Evolutionary conservation across 768 basidiomycete species (phyloP).

Genomic region (Lentinula sp.): DNA sequence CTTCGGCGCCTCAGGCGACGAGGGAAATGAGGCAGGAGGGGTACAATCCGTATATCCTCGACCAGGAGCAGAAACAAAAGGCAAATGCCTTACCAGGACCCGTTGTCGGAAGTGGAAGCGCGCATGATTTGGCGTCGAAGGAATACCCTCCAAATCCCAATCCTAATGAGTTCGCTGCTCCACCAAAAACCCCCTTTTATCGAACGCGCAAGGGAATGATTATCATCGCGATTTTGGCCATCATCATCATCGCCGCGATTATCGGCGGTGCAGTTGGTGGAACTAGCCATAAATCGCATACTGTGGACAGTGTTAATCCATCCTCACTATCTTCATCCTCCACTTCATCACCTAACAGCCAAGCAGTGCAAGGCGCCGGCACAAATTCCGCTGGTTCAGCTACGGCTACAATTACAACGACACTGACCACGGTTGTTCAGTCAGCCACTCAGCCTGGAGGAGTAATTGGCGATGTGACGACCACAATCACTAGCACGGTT

Average conservation of each 20-base stretch:
- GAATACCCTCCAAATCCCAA: conserved; percentile 1
- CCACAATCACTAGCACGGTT: background rate
- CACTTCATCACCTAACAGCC: background rate
- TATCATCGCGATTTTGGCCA: conserved; percentile 24
- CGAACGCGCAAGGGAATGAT: conserved; percentile 44
- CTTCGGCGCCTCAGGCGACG: conserved; percentile 33
- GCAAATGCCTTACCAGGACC: conserved; percentile 4
- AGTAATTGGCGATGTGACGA: background rate
- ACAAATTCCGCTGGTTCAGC: background rate
- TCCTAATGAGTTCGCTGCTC: conserved; percentile 19
- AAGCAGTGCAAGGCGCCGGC: background rate
- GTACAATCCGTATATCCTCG: conserved; percentile 34
- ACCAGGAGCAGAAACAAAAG: conserved; percentile 8
- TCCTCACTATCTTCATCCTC: background rate
- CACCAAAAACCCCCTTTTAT: conserved; percentile 28
- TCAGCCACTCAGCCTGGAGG: background rate
- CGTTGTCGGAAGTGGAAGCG: background rate
- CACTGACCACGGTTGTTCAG: background rate
- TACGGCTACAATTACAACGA: background rate
- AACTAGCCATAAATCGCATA: conserved; percentile 17
- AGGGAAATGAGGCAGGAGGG: conserved; percentile 38
- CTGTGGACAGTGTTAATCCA: background rate
- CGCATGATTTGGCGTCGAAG: background rate
- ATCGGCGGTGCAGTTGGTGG: conserved; percentile 58
- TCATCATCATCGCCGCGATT: conserved; percentile 43